phyloP scores from a whole-genome alignment of 1,284 basidiomycete species.

The Rhodotorula sp. region DNA sequence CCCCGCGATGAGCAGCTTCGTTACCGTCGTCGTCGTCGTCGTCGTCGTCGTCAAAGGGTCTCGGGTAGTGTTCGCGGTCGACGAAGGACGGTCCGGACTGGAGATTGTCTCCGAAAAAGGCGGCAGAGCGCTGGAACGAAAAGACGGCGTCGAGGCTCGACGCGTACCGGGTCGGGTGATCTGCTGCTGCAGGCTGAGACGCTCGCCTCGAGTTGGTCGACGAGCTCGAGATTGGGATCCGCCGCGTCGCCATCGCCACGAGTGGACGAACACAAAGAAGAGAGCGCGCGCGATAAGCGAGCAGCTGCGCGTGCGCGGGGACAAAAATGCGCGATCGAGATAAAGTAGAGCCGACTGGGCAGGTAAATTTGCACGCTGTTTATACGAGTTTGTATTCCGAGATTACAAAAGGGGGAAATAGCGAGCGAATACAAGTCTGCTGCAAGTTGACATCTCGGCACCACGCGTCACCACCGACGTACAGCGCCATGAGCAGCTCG shows the following conservation, averaged over 20 bases:
- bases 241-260: not conserved
- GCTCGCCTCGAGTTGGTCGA: not conserved
- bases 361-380: not conserved
- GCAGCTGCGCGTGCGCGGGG: not conserved
- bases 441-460: not conserved
- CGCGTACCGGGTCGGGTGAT: slow-evolving; percentile 1
- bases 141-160: slow-evolving; percentile 40
- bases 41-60: slow-evolving; percentile 28
- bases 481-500: slow-evolving; percentile 12
- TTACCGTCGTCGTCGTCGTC: not conserved
- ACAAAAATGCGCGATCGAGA: not conserved
- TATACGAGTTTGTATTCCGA: not conserved
- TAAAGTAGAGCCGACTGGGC: not conserved
- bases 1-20: not conserved
- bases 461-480: not conserved
- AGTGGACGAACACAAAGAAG: not conserved
- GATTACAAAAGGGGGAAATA: not conserved
- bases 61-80: slow-evolving; percentile 28
- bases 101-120: slow-evolving; percentile 41
- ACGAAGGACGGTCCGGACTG: slow-evolving; percentile 40
- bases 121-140: slow-evolving; percentile 41
- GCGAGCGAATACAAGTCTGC: not conserved
- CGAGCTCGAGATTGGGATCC: slow-evolving; percentile 10
- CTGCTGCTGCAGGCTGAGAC: not conserved
- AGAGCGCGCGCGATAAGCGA: not conserved